Evolutionary conservation across 371 early-diverging fungal genomes (phyloP).

Genomic region (Massospora cicadina): DNA sequence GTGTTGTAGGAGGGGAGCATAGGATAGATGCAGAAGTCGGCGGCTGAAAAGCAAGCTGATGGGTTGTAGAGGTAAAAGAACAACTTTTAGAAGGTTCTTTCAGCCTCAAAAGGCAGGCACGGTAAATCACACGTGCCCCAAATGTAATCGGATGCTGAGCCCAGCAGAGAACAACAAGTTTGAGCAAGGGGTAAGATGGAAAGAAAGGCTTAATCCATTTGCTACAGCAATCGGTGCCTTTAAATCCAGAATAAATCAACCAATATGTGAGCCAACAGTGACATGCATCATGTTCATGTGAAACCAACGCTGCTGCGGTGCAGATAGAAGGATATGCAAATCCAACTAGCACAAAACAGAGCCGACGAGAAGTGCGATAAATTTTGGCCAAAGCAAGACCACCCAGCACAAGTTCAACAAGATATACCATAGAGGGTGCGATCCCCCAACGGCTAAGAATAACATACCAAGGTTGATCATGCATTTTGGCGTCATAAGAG

Average conservation of each 20-base stretch:
- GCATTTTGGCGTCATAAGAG: background rate
- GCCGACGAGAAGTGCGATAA: background rate
- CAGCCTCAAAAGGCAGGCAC: background rate
- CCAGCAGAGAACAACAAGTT: background rate
- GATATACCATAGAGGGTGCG: background rate
- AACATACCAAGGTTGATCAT: background rate
- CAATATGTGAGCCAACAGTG: background rate
- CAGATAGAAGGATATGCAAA: background rate
- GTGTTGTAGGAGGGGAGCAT: background rate
- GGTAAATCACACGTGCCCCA: background rate
- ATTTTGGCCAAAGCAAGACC: background rate
- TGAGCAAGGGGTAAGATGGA: background rate
- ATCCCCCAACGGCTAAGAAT: background rate
- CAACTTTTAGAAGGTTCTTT: background rate
- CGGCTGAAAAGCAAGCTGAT: background rate
- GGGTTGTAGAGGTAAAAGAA: background rate
- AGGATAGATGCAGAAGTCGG: background rate
- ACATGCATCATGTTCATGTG: background rate
- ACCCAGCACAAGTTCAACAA: background rate
- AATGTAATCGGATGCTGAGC: background rate
- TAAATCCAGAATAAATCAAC: background rate
- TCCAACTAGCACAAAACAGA: background rate
- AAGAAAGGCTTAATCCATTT: background rate
- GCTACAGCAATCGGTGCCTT: background rate
- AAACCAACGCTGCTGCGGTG: background rate